A percentile compares a stretch with the other conserved stretches of the same genome.
Conservation (phyloP, 1,139 yeast genomes). For the Debaryomyces fabryi region DNA sequence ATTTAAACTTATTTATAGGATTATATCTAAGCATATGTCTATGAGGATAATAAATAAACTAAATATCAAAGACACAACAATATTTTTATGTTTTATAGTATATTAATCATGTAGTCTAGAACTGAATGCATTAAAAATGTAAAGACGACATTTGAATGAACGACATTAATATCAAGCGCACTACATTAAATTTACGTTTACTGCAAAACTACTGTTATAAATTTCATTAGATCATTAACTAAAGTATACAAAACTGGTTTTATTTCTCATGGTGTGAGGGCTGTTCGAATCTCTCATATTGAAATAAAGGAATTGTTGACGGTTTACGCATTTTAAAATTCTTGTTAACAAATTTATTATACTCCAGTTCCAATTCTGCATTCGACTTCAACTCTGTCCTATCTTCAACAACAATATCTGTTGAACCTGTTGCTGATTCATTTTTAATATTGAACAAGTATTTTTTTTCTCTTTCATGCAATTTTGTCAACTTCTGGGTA, state of each 20-base stretch:
- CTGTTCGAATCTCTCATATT: constrained; percentile 26
- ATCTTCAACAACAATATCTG: constrained; percentile 24
- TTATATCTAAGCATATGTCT: constrained; percentile 2
- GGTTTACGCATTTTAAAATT: constrained; percentile 25
- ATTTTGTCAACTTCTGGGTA: constrained; percentile 17
- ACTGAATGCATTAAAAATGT: not conserved
- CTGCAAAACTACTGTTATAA: not conserved
- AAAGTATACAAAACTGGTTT: not conserved
- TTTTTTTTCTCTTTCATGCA: constrained; percentile 21
- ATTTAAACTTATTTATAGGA: not conserved
- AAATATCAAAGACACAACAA: not conserved
- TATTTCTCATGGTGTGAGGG: constrained; percentile 14
- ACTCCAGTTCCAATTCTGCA: constrained; percentile 14
- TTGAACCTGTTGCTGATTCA: not conserved
- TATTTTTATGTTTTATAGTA: not conserved
- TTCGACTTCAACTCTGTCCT: constrained; percentile 16
- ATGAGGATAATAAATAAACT: not conserved
- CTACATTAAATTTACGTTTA: too few species aligned
- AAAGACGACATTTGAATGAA: not conserved
- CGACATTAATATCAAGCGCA: not conserved
- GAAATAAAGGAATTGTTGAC: constrained; percentile 26
- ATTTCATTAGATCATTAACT: not conserved
- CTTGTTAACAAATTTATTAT: constrained; percentile 21
- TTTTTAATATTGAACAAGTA: constrained; percentile 14
- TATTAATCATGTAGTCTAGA: not conserved